Base-by-base conservation (phyloP, 176 grass and related monocot genomes). In the Carex scoparia region DNA sequence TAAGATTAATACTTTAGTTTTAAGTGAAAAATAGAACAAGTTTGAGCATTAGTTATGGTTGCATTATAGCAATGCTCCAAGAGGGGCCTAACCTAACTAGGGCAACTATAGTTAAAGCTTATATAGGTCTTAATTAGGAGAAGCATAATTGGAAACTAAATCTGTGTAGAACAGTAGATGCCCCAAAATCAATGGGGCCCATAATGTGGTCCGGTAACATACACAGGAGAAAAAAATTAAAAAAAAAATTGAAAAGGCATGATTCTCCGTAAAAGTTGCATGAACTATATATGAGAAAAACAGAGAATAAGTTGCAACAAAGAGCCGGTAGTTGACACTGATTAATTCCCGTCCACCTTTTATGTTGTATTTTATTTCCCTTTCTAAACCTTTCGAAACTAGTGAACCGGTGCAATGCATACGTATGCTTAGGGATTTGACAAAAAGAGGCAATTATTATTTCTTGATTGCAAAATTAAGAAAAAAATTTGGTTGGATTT, bases 231-330 rank as follows among this genome's bases (percentile, higher is more conserved):
- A 32, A 65, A 65, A 32, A 9, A 48, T 9, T 23, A 48, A 44
- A 48, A 48, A 1, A 72, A 9, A 46, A 44, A 48, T 0, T 49
- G 7, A 49, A 11, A 23, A 73, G 48, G 71, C 71, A 53, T 53
- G 44, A 53, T 75, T 75, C 71, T 30, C 28, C 28, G 3, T 51
- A 53, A 49, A 75, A 74, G 70, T 30, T 75, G 44, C 44, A 53
- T 14, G 42, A 51, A 75, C 44, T 75, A 74, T 63, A 10, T 28
- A 7, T 46, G 42, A 74, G 65, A 68, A 68, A 44, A 75, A 75
- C 71, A 75, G 18, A 75, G 71, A 14, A 75, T 75, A 75, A 10
- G 71, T 75, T 75, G 46, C 69, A 73, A 51, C 69, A 49, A 28
- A 48, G n/a, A 73, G 42, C 11, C 40, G 69, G 69, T 42, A 10